Base-by-base conservation (phyloP, 2,329 filamentous ascomycete species). In the Leptographium wingfieldii region DNA sequence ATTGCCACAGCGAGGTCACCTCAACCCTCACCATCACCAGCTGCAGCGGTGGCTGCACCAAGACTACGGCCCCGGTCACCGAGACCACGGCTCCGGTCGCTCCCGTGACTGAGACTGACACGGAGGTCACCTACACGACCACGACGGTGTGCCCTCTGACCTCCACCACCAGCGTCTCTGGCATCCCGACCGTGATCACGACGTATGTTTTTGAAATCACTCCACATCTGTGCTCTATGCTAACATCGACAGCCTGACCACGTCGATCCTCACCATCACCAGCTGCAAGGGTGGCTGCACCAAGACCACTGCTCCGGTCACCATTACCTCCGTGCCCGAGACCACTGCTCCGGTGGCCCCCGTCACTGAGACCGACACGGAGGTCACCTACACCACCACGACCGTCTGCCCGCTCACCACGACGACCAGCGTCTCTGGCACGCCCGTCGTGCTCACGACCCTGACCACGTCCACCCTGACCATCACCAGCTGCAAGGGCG, bases 401-500 rank as follows among this genome's bases (percentile, higher is more conserved):
- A 56, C 58, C 5, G 69, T 75, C 56, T 79, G 77, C 66, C 59
- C 59, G 11, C 29, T 38, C 16, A 60, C 59, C n/a, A 53, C 35
- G 2, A 43, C 31, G 7, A 12, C 35, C n/a, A 33, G 3, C 27
- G 40, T 43, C 16, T 31, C 35, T 1, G 55, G 55, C 25, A 33
- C 19, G 4, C 12, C 25, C 14, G 46, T 43, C 25, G 55, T 56
- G 25, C 33, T 56, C 55, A 56, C 55, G 16, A 56, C 38, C 40
- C 69, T 70, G 62, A 75, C 74, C 22, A 77, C 74, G 11, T 78
- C 76, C 5, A 77, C 75, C n/a, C 66, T 77, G 27, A 71, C 70
- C 12, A 69, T 77, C 49, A 76, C 74, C 3, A 68, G 69, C 55
- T 76, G 74, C 63, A 65, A 72, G 22, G 60, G 60, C 19, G 71